Evolutionary conservation across 768 basidiomycete genomes (phyloP).

Genomic region (Crucibulum laeve): DNA sequence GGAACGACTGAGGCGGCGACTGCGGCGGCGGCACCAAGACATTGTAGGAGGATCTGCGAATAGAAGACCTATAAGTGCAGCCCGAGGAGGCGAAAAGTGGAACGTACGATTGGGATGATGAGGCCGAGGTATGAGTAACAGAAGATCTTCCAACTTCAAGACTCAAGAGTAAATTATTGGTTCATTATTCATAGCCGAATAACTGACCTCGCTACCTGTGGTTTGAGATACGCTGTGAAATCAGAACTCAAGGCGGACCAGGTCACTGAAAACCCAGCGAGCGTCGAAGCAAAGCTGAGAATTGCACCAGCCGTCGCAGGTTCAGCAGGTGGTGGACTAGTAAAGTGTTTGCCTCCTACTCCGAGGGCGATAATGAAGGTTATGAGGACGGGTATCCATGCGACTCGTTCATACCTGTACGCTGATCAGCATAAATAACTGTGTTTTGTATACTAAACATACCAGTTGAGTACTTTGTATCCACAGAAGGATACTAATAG

Average conservation of each 20-base stretch:
- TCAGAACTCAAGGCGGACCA: conserved; percentile 63
- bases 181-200: neutral
- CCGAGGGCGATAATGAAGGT: conserved; percentile 69
- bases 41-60: conserved; percentile 36
- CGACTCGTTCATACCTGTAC: conserved; percentile 61
- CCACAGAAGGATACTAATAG: conserved; percentile 67
- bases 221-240: conserved; percentile 67
- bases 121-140: conserved; percentile 68
- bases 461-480: conserved; percentile 43
- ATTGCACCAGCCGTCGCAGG: conserved; percentile 54
- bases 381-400: conserved; percentile 78
- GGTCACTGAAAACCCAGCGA: conserved; percentile 72
- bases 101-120: conserved; percentile 47
- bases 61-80: neutral
- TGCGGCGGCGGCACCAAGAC: conserved; percentile 62
- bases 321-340: conserved; percentile 36
- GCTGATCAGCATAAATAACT: neutral
- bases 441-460: neutral
- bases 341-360: conserved; percentile 68
- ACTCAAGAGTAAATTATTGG: neutral
- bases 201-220: conserved; percentile 51
- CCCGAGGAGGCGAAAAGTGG: neutral
- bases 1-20: conserved; percentile 52
- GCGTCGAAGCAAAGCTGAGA: conserved; percentile 61
- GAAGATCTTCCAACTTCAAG: conserved; percentile 58